Percentiles rank a stretch among this genome's conserved stretches.
phyloP scores from a whole-genome alignment of 306 rosid genomes.

The Cucurbita argyrosperma region DNA sequence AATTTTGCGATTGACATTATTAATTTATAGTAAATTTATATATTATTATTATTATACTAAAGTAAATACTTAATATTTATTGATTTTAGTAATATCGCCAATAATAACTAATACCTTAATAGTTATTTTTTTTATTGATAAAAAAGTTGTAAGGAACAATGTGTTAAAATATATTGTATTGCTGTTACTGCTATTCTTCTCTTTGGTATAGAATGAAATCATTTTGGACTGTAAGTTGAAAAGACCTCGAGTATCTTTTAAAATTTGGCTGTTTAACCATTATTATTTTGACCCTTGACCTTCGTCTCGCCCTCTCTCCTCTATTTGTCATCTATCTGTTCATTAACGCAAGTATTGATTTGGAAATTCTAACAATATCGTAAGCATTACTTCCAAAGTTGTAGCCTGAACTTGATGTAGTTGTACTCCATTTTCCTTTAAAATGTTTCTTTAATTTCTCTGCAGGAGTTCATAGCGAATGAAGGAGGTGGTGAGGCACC shows the following conservation, averaged over 20 bases:
- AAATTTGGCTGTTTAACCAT: background rate
- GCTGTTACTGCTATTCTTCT: background rate
- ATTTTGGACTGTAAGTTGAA: background rate
- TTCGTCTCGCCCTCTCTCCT: background rate
- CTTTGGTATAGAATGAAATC: background rate
- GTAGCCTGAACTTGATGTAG: background rate
- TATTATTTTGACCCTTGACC: background rate
- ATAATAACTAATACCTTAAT: background rate
- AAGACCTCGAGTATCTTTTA: background rate
- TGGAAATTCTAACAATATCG: background rate
- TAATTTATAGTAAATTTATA: background rate
- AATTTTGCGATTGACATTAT: background rate
- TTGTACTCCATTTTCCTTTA: background rate
- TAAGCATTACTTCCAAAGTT: background rate
- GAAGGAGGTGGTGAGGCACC: slow-evolving; percentile 92
- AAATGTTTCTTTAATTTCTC: background rate
- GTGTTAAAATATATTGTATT: background rate
- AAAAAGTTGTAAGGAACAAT: background rate
- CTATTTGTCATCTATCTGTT: background rate
- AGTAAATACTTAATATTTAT: background rate
- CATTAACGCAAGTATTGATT: background rate
- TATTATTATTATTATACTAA: background rate
- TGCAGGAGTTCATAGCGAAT: slow-evolving; percentile 73
- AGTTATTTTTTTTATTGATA: background rate
- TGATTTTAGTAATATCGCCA: background rate